Conservation (phyloP, 257 asterid species). For the Solanum ossicruentum region DNA sequence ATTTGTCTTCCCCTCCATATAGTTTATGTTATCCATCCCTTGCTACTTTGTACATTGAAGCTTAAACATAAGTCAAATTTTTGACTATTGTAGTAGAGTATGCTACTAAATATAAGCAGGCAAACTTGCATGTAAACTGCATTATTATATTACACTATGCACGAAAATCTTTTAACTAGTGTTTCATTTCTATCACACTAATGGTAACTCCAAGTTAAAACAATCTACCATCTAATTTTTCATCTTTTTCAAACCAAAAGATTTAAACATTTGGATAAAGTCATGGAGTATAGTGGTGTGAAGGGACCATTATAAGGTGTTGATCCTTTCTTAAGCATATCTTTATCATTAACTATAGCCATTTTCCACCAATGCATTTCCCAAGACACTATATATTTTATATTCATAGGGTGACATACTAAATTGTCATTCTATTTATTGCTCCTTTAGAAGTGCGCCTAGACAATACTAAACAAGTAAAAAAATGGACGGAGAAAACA, state of each 20-base stretch:
- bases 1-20: neutral
- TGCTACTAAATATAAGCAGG: neutral
- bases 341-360: neutral
- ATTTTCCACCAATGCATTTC: neutral
- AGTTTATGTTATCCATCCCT: neutral
- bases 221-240: neutral
- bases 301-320: neutral
- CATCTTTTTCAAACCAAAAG: neutral
- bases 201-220: neutral
- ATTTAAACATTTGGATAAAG: neutral
- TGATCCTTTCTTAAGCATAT: neutral
- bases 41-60: neutral
- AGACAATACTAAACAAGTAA: neutral
- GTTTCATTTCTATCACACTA: neutral
- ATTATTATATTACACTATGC: neutral
- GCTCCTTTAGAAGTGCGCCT: neutral
- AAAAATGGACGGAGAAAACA: neutral
- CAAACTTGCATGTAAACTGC: neutral
- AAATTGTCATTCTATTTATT: neutral
- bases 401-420: neutral
- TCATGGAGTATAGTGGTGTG: neutral
- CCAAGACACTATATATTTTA: neutral
- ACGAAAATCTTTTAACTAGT: neutral
- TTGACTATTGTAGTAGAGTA: neutral
- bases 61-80: neutral